Percentiles rank a stretch among this genome's conserved stretches.
Evolutionary conservation across 306 rosid genomes (phyloP).

Genomic region (Cucurbita ficifolia): DNA sequence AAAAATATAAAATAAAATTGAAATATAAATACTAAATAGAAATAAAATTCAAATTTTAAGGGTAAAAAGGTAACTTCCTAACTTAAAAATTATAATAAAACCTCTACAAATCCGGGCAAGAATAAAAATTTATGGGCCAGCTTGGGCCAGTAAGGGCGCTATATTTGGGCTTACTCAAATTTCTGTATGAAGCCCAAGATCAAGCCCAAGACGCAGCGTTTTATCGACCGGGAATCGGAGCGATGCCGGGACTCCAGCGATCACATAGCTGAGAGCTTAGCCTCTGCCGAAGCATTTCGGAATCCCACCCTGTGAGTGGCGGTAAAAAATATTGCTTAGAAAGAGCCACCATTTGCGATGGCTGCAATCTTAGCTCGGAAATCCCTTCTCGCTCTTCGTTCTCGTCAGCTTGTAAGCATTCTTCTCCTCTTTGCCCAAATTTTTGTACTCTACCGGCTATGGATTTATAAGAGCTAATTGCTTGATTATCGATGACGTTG

Average conservation of each 20-base stretch:
- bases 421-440: constrained; percentile 9
- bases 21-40: no score
- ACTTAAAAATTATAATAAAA: no score
- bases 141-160: neutral
- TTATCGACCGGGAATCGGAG: neutral
- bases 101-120: no score
- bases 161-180: neutral
- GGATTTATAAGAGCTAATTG: neutral
- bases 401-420: constrained; percentile 58
- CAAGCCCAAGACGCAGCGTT: constrained; percentile 3
- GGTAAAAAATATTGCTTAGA: neutral
- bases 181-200: neutral
- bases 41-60: no score
- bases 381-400: constrained; percentile 68
- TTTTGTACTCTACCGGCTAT: neutral
- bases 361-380: constrained; percentile 86
- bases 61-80: no score
- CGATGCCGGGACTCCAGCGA: neutral
- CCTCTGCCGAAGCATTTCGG: neutral
- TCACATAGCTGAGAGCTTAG: neutral
- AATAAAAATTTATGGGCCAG: neutral
- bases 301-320: neutral
- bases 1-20: no score
- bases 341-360: constrained; percentile 22
- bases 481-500: neutral